Evolutionary conservation across 305 asterid genomes (phyloP), one percentile per base, ranked within the genome.

Genomic region (Ajuga reptans): DNA sequence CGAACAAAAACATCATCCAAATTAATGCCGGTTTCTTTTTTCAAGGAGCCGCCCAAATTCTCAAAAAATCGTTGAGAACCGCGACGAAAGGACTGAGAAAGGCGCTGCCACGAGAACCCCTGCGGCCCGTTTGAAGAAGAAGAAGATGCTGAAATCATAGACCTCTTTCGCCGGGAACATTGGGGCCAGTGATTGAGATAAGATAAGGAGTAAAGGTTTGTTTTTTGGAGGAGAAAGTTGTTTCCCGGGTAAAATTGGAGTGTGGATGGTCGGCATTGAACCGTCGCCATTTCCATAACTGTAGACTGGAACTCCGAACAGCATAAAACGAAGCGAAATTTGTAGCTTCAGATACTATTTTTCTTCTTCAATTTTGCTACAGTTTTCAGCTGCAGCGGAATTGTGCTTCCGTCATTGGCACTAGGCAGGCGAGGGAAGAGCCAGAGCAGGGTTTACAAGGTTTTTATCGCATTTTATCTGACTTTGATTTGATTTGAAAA

Each of bases 11-110:
- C 84, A 54, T 78, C 79, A 17, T 82, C 85, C 51, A 91, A 72
- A 81, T 79, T 76, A 73, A 89, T 45, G 27, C 95, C 96, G 1
- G 86, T 91, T 75, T 89, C 96, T 63, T 82, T 84, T 87, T 83
- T 83, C 53, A 85, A 75, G 2, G 96, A 81, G 45, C 87, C 86
- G 7, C 91, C 88, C 79, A 93, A 81, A 64, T 80, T 82, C 75
- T 80, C 72, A 17, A 89, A 75, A 75, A 91, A 87, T 4, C 87
- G 86, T 16, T 73, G 76, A 45, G 95, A 85, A 66, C 87, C 90
- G 24, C 86, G 78, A 50, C 85, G 84, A 75, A 87, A 66, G 43
- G 92, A 80, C 80, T 78, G 83, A 41, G 87, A 80, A 53, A 85
- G 72, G 15, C 72, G 87, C 65, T 53, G 78, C 99, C 99, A 93